These are phyloP conservation scores for Paraconiothyrium sp. DNA, from an alignment of 2,329 filamentous ascomycete genomes.

Conservation along the genomic window DNA sequence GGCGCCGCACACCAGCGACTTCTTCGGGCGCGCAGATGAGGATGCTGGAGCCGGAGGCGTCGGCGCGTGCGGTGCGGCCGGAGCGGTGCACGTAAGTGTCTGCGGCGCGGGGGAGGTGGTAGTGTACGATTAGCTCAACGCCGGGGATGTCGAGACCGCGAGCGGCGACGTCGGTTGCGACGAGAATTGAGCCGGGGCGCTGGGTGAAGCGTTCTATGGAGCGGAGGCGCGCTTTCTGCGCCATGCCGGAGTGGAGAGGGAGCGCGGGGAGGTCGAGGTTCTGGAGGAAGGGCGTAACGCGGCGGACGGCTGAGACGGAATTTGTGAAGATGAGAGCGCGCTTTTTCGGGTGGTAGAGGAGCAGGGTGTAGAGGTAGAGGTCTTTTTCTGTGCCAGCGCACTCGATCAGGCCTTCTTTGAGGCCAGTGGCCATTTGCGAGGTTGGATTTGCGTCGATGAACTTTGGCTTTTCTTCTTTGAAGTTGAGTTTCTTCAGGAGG, in stretches of 20 bases:
- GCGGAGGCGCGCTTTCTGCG: slow-evolving; percentile 92
- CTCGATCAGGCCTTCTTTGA: slow-evolving; percentile 91
- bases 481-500: slow-evolving; percentile 87
- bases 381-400: slow-evolving; percentile 97
- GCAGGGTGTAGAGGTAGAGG: slow-evolving; percentile 87
- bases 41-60: slow-evolving; percentile 80
- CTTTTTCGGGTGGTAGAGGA: slow-evolving; percentile 81
- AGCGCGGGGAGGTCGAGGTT: slow-evolving; percentile 80
- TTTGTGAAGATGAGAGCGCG: slow-evolving; percentile 94
- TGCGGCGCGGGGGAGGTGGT: slow-evolving; percentile 90
- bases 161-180: slow-evolving; percentile 93
- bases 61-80: slow-evolving; percentile 88
- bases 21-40: slow-evolving; percentile 92
- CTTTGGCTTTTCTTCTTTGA: slow-evolving; percentile 82
- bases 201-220: slow-evolving; percentile 89
- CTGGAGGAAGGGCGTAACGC: slow-evolving; percentile 83
- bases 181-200: slow-evolving; percentile 72
- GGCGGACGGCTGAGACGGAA: slow-evolving; percentile 90
- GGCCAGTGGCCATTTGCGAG: slow-evolving; percentile 83
- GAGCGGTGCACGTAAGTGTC: slow-evolving; percentile 96
- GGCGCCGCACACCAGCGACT: slow-evolving; percentile 80
- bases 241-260: slow-evolving; percentile 91
- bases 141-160: slow-evolving; percentile 92
- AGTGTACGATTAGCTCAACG: slow-evolving; percentile 91
- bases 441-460: slow-evolving; percentile 93